A percentile compares a stretch with the other conserved stretches of the same genome.
phyloP scores from a whole-genome alignment of 257 asterid species.

The Solanum lycopersicoides region DNA sequence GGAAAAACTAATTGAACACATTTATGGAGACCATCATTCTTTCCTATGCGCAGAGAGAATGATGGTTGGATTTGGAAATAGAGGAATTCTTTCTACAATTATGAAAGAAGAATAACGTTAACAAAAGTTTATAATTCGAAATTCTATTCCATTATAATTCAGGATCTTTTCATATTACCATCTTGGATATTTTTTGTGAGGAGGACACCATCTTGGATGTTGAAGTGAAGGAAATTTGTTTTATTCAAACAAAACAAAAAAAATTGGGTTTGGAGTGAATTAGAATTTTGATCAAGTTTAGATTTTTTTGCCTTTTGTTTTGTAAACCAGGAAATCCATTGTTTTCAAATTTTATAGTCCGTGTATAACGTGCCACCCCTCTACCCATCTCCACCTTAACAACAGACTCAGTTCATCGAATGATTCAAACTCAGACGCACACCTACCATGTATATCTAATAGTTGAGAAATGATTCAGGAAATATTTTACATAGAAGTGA shows the following conservation, averaged over 20 bases:
- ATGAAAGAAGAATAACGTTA: background rate
- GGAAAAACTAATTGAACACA: background rate
- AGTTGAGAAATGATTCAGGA: background rate
- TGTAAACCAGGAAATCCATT: background rate
- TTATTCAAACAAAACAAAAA: background rate
- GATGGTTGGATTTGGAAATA: background rate
- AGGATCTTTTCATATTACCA: background rate
- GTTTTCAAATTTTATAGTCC: background rate
- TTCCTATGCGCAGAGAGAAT: background rate
- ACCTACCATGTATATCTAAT: background rate
- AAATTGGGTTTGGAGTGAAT: background rate
- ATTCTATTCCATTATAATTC: background rate
- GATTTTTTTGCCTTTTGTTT: background rate
- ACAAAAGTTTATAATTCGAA: background rate
- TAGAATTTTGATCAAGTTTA: background rate
- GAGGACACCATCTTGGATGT: background rate
- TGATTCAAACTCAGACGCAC: background rate
- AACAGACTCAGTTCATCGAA: background rate
- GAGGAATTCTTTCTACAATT: background rate
- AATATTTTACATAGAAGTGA: background rate
- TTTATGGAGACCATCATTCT: background rate
- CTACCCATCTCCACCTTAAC: background rate
- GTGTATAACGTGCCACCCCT: background rate
- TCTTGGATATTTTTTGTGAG: background rate
- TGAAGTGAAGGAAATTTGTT: background rate